Conservation (phyloP, 2,329 filamentous ascomycete species). For the Fonsecaea monophora region DNA sequence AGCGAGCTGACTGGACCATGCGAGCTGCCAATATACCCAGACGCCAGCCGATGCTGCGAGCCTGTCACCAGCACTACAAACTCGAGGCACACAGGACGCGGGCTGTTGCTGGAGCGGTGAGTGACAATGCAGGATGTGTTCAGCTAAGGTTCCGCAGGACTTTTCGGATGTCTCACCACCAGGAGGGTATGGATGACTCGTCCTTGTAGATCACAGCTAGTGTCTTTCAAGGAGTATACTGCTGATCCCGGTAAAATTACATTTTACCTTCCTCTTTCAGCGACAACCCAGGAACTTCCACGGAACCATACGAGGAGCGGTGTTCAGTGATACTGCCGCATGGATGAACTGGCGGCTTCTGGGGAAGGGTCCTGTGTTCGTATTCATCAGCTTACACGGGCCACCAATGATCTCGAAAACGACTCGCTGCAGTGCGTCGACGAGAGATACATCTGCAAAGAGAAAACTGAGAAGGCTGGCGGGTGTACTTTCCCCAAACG, state of each 20-base stretch:
- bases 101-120: background rate
- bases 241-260: background rate
- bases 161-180: background rate
- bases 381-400: background rate
- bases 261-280: background rate
- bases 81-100: background rate
- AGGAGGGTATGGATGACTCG: background rate
- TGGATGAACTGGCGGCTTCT: background rate
- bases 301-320: background rate
- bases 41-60: background rate
- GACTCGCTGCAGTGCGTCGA: background rate
- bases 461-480: constrained; percentile 8
- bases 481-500: constrained; percentile 19
- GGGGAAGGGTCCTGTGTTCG: background rate
- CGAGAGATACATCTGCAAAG: background rate
- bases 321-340: background rate
- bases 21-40: background rate
- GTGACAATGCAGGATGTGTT: background rate
- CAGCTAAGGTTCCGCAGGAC: background rate
- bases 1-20: background rate
- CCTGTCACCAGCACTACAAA: background rate
- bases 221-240: background rate
- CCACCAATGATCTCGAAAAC: background rate
- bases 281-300: background rate
- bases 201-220: background rate